Percentiles rank a stretch among this genome's conserved stretches.
Evolutionary conservation across 768 basidiomycete genomes (phyloP).

Genomic region (Guyanaporus albipodus): DNA sequence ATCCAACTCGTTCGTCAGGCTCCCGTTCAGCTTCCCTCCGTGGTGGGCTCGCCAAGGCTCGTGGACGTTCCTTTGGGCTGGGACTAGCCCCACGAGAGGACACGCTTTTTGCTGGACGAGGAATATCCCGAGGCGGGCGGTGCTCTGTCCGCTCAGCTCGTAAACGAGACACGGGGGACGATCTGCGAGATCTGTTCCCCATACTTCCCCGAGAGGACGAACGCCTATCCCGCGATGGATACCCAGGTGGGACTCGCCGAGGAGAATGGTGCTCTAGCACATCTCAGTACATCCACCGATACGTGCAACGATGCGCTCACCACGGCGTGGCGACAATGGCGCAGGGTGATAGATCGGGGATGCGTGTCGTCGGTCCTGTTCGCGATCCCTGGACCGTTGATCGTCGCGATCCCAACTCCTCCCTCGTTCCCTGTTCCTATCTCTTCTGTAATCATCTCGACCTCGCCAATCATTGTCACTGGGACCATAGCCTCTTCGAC

Average conservation of each 20-base stretch:
- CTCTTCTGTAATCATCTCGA: conserved; percentile 24
- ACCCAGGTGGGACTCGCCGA: conserved; percentile 14
- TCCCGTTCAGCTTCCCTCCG: conserved; percentile 2
- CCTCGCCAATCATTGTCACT: conserved; percentile 17
- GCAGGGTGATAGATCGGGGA: conserved; percentile 19
- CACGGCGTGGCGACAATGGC: conserved; percentile 24
- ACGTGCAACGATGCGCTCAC: conserved; percentile 10
- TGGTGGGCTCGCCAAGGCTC: conserved; percentile 9
- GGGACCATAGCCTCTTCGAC: conserved; percentile 13
- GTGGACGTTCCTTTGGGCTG: conserved; percentile 9
- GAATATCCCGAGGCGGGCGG: conserved; percentile 7
- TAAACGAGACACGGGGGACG: conserved; percentile 15
- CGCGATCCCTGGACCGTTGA: conserved; percentile 15
- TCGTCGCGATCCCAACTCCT: conserved; percentile 24
- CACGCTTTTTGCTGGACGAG: conserved; percentile 12
- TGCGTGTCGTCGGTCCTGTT: conserved; percentile 17
- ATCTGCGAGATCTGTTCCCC: conserved; percentile 22
- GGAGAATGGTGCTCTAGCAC: conserved; percentile 14
- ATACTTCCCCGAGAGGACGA: conserved; percentile 20
- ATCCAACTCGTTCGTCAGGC: conserved; percentile 1
- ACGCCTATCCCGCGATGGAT: conserved; percentile 19
- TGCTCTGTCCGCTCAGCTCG: conserved; percentile 12
- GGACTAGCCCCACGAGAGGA: conserved; percentile 14
- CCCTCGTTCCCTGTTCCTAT: conserved; percentile 18
- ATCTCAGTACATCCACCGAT: neutral